Base-by-base conservation (phyloP, 108 stramenopile species). In the Poteriospumella lacustris region DNA sequence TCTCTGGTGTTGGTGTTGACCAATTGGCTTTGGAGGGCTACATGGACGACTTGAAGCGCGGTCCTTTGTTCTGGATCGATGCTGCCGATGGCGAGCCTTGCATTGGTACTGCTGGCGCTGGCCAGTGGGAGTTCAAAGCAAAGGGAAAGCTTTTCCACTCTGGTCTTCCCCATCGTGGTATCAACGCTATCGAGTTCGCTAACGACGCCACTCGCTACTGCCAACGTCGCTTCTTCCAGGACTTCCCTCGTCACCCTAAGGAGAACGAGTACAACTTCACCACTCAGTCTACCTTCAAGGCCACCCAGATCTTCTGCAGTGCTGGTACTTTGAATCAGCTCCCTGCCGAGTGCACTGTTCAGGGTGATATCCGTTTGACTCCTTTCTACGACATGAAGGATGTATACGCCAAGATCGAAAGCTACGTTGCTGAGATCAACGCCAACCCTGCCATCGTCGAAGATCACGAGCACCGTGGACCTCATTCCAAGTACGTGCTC, bases 1-100 rank as follows among this genome's bases (percentile, higher is more conserved):
- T 85, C 28, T 39, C 58, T 24, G 88, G 84, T 9, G 83, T 89
- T 29, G 88, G 88, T 36, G 81, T 89, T 24, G 88, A 89, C 52
- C 83, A 81, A 1, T 77, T 89, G 29, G 52, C 79, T 39, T 77
- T 58, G 68, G 76, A 82, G 0, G 88, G 88, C 3, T 64, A 82
- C 40, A 44, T 89, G 40, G 85, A 89, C 39, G 81, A 84, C 34
- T 79, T 84, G 26, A 84, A 86, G 78, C 82, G 80, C 41, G 86
- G 86, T 1, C 85, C 86, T 28, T 56, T 84, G 58, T 86, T 85
- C 44, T 89, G 88, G 88, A 82, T 89, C 1, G 88, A 89, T 79
- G 82, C 84, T 43, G 84, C 86, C 36, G 88, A 89, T 81, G 84
- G 83, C 34, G 85, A 89, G 76, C 88, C 88, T 24, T 87, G 87